Base-by-base conservation (phyloP, 768 basidiomycete species). In the Melanogaster broomeanus region DNA sequence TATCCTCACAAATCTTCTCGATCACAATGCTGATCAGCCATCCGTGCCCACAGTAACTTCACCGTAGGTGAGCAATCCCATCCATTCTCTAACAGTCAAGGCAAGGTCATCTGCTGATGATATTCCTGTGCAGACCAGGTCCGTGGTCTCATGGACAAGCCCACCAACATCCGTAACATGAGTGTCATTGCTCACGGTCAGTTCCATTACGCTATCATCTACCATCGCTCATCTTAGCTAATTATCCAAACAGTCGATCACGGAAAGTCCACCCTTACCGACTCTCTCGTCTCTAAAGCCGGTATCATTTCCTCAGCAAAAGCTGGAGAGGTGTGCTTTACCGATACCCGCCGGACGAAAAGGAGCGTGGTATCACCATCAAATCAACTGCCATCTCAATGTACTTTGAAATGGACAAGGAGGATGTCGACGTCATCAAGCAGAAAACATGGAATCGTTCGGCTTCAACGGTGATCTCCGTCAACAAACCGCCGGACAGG, bases 321-420 rank as follows among this genome's bases (percentile, higher is more conserved):
- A 72, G 93, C 97, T 53, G 97, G 97, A 69, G 93, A 97, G 52
- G 81, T 91, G 83, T 91, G 96, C 54, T 98, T 95, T 72, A 98
- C 93, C 49, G 94, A 98, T 74, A 98, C 97, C 53, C 82, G 96
- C 78, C 84, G 10, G 97, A 99, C 69, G 97, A 99, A 80, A 98
- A 96, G 71, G 96, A 98, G 72, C 94, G 96, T 74, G 97, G 97
- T 79, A 98, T 99, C 67, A 98, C 97, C 47, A 98, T 99, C 77
- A 99, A 99, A 78, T 98, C 95, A 40, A 98, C 96, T 28, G 97
- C 95, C 65, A 97, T 99, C 71, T 97, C 96, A 52, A 98, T 98
- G 96, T 98, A 98, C 77, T 99, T 99, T 71, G 86, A 93, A 77
- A 82, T 99, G 66, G 73, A 80, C 69, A 92, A 96, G 80, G 95